Percentiles rank a stretch among this genome's conserved stretches.
phyloP scores from a whole-genome alignment of 2,329 filamentous ascomycete genomes.

The Blumeria hordei region DNA sequence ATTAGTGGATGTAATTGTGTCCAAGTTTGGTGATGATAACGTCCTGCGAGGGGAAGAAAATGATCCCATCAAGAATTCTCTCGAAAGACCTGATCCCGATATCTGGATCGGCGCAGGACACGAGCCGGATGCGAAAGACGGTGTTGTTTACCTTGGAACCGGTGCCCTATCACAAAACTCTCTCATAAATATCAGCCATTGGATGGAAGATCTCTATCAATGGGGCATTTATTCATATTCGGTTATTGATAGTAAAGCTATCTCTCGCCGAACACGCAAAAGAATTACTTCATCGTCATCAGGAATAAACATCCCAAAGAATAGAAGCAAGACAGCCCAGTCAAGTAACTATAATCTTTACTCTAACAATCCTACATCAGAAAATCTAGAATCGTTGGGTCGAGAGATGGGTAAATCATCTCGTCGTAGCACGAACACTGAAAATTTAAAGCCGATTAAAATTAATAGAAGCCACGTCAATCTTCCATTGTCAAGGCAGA shows the following conservation, averaged over 20 bases:
- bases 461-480: too few relatives aligned
- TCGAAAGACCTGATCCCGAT: constrained; percentile 6
- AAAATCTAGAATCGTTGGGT: too few relatives aligned
- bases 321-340: too few relatives aligned
- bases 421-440: too few relatives aligned
- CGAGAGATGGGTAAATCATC: too few relatives aligned
- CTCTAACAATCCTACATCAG: too few relatives aligned
- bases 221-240: constrained; percentile 74
- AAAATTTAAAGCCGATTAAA: too few relatives aligned
- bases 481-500: too few relatives aligned
- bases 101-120: constrained; percentile 51
- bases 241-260: constrained; percentile 52
- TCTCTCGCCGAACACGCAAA: constrained; percentile 23
- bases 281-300: too few relatives aligned
- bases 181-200: constrained; percentile 48
- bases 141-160: constrained; percentile 63
- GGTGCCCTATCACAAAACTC: constrained; percentile 50
- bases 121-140: constrained; percentile 48
- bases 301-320: not conserved
- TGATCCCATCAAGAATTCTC: constrained; percentile 1
- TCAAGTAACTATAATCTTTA: too few relatives aligned
- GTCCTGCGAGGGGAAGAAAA: constrained; percentile 8
- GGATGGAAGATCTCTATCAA: constrained; percentile 72
- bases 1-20: constrained; percentile 68
- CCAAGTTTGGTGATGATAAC: constrained; percentile 45